Evolutionary conservation across 345 rosid species (phyloP).

Genomic region (Salix purpurea): DNA sequence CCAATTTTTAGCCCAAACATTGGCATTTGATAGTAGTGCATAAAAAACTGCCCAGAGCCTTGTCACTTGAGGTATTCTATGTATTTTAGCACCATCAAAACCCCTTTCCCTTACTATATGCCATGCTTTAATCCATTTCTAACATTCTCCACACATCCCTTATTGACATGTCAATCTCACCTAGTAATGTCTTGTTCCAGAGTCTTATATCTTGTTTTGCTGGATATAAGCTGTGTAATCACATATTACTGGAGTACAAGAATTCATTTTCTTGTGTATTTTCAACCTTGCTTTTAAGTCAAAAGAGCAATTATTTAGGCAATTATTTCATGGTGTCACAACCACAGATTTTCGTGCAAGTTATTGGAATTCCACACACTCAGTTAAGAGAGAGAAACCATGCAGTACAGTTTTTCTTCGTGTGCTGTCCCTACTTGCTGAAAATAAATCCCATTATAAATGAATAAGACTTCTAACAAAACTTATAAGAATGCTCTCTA

Average conservation of each 20-base stretch:
- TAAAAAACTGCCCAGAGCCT: background rate
- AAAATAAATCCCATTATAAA: background rate
- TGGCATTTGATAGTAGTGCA: background rate
- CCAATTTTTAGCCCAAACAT: background rate
- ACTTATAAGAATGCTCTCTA: background rate
- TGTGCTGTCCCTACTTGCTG: background rate
- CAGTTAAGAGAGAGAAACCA: background rate
- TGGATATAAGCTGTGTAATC: background rate
- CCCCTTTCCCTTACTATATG: background rate
- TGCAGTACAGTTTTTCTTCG: background rate
- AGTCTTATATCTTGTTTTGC: background rate
- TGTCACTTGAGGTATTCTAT: background rate
- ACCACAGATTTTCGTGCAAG: background rate
- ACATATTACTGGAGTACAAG: background rate
- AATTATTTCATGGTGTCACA: background rate
- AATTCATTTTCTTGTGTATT: background rate
- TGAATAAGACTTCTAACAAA: background rate
- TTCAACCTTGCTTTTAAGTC: background rate
- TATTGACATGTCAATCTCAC: background rate
- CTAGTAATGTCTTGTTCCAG: background rate
- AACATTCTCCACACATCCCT: background rate
- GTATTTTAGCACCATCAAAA: background rate
- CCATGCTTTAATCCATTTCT: background rate
- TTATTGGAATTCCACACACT: background rate
- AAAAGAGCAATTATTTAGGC: background rate